Base-by-base conservation (phyloP, 768 basidiomycete genomes). In the Strobilomyces confusus region DNA sequence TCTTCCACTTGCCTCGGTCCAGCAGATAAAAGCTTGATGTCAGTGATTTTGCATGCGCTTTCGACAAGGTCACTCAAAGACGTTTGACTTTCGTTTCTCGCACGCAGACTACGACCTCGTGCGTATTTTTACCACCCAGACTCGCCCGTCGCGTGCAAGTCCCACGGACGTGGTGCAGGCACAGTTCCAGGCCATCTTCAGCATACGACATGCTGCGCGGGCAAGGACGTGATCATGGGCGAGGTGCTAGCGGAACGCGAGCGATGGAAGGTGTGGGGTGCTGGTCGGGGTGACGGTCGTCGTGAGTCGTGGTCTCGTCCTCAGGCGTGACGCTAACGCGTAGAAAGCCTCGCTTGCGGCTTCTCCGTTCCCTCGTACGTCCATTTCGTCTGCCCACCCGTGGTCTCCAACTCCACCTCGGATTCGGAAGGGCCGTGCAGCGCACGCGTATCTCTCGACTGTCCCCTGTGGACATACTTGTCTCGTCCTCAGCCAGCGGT, bases 61-160 rank as follows among this genome's bases (percentile, higher is more conserved):
- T 36, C 30, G 26, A 25, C 30, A 9, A 9, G 29, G 44, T 49
- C n/a, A 49, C 58, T 57, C 25, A 56, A 37, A 41, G 22, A 0
- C 26, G 5, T 29, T 29, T 29, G 6, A 4, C 22, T 40, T 33
- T 30, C 38, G n/a, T n/a, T n/a, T n/a, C n/a, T n/a, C 8, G 26
- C 44, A 15, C 58, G 29, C 32, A 91, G 88, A 90, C 68, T 88
- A 82, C 62, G 88, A 89, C 57, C 86, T 91, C 42, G 89, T 90
- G 30, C 77, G 84, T 36, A 76, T 88, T n/a, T n/a, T 52, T 88
- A 90, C 67, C 88, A 91, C 65, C 88, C 88, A 3, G 88, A 91
- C 66, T 84, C 85, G 38, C 72, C 75, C 22, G 43, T 72, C 20
- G 72, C 72, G 20, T 72, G 76, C 5, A 64, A 64, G 4, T 68